Percentiles rank a stretch among this genome's conserved stretches.
phyloP scores from a whole-genome alignment of 2,329 filamentous ascomycete genomes.

The Xylaria sp. region DNA sequence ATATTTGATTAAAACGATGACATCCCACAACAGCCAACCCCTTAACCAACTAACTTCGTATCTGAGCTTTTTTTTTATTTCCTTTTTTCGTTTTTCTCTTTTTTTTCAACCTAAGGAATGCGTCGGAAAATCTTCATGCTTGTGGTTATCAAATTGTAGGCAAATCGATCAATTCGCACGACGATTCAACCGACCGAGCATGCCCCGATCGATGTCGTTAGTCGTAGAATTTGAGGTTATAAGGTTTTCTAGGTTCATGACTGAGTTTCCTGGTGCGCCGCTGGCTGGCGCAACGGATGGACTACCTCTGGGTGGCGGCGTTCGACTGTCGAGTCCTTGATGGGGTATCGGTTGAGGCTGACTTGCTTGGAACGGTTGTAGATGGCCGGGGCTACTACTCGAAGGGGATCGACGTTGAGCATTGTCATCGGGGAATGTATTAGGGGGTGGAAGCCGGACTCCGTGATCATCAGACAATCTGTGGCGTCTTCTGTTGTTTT shows the following conservation, averaged over 20 bases:
- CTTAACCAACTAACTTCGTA: constrained; percentile 27
- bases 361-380: constrained; percentile 47
- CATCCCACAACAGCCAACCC: constrained; percentile 9
- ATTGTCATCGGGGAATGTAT: constrained; percentile 53
- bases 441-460: constrained; percentile 54
- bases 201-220: constrained; percentile 60
- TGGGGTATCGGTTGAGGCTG: constrained; percentile 35
- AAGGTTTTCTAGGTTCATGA: constrained; percentile 60
- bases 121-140: background rate
- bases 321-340: constrained; percentile 44
- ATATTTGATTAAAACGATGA: no score
- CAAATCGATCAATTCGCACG: constrained; percentile 24
- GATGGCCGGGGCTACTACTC: constrained; percentile 53
- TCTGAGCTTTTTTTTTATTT: constrained; percentile 25
- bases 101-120: background rate
- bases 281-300: constrained; percentile 43
- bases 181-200: constrained; percentile 59
- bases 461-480: constrained; percentile 45
- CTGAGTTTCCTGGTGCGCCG: constrained; percentile 49
- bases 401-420: constrained; percentile 58
- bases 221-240: constrained; percentile 49
- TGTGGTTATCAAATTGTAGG: background rate
- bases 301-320: constrained; percentile 48
- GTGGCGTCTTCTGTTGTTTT: constrained; percentile 44
- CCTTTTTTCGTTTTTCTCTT: no score